phyloP scores from a whole-genome alignment of 2,329 filamentous ascomycete species.

The Claviceps sp. region DNA sequence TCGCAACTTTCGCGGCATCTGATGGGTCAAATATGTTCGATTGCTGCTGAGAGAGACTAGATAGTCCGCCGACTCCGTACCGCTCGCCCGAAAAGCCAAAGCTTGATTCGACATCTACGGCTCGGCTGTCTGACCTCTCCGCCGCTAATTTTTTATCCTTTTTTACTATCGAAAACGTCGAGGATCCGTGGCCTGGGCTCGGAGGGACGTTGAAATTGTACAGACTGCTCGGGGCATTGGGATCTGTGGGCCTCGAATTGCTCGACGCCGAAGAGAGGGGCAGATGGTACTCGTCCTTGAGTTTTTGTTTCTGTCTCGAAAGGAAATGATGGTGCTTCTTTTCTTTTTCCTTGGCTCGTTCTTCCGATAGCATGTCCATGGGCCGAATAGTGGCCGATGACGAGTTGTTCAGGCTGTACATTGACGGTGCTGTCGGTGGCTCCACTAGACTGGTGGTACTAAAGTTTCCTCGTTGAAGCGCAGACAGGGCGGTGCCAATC shows the following conservation, averaged over 20 bases:
- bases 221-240: constrained; percentile 58
- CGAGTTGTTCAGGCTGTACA: constrained; percentile 65
- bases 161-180: constrained; percentile 66
- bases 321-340: constrained; percentile 72
- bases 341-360: constrained; percentile 43
- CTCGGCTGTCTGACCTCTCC: constrained; percentile 41
- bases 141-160: constrained; percentile 77
- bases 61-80: constrained; percentile 40
- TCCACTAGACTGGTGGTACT: constrained; percentile 61
- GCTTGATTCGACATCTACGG: constrained; percentile 36
- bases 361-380: constrained; percentile 34
- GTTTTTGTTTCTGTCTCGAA: constrained; percentile 65
- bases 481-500: constrained; percentile 52
- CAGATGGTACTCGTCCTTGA: constrained; percentile 60
- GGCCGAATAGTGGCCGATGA: constrained; percentile 67
- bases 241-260: constrained; percentile 64
- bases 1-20: constrained; percentile 40
- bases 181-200: constrained; percentile 52
- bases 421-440: constrained; percentile 39
- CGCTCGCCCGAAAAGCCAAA: constrained; percentile 31
- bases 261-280: constrained; percentile 64
- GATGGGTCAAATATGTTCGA: constrained; percentile 37
- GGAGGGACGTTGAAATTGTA: constrained; percentile 68
- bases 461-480: constrained; percentile 52
- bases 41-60: constrained; percentile 27